These are phyloP conservation scores for Eucalyptus rudis DNA, from an alignment of 345 rosid species.

Conservation along the genomic window DNA sequence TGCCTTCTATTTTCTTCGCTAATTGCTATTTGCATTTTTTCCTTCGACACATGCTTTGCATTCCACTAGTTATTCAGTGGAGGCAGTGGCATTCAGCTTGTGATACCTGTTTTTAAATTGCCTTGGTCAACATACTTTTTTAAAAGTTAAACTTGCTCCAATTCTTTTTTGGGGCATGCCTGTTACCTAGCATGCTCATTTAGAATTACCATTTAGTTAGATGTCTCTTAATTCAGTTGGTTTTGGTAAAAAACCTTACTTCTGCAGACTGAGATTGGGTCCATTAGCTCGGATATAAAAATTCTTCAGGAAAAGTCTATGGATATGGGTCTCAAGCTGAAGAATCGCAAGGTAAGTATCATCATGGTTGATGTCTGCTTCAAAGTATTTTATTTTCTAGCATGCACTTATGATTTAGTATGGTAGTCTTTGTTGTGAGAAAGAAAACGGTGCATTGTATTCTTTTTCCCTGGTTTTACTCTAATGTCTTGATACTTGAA, in stretches of 20 bases:
- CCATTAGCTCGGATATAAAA: conserved; percentile 95
- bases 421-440: neutral
- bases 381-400: neutral
- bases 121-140: neutral
- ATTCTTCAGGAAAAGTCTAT: conserved; percentile 96
- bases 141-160: neutral
- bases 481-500: neutral
- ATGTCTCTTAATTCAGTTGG: neutral
- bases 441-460: neutral
- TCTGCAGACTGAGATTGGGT: conserved; percentile 81
- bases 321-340: conserved; percentile 99
- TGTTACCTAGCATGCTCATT: neutral
- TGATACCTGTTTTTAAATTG: neutral
- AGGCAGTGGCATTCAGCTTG: neutral
- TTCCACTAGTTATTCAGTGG: neutral
- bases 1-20: neutral
- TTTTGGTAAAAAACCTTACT: neutral
- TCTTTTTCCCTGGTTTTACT: neutral
- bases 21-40: neutral
- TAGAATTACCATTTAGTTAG: neutral
- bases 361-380: neutral
- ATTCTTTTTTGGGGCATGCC: neutral
- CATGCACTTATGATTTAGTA: neutral
- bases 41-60: neutral
- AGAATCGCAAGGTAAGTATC: conserved; percentile 80